These are phyloP conservation scores for Wallacemonas rigidus DNA, from an alignment of 208 protist genomes.

Conservation along the genomic window DNA sequence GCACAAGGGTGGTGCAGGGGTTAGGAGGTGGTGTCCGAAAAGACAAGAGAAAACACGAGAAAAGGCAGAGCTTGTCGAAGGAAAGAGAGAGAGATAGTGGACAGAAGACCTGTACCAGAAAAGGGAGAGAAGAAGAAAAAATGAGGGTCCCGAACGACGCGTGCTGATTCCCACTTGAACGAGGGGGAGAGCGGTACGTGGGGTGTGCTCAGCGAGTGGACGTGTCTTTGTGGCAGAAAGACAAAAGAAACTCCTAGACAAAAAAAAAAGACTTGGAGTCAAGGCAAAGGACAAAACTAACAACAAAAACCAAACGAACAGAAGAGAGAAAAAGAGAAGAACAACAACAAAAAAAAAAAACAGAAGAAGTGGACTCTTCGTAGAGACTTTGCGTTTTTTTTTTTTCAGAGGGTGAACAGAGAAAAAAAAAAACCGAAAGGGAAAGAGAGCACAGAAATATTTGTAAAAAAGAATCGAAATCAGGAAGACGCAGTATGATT, in stretches of 20 bases:
- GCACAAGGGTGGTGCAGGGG: background rate
- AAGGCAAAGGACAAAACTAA: conserved; percentile 6
- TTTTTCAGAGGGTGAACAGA: background rate
- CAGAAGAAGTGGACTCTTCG: background rate
- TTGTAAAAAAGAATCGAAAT: background rate
- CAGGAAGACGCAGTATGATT: background rate
- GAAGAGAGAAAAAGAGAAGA: conserved; percentile 11
- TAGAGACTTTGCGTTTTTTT: no score
- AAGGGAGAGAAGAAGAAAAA: conserved; percentile 11
- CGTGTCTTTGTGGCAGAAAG: conserved; percentile 4
- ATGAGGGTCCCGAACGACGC: background rate
- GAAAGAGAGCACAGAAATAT: background rate
- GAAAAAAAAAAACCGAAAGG: conserved; percentile 18
- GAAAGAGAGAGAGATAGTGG: conserved; percentile 3
- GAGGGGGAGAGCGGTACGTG: no score
- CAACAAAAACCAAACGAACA: conserved; percentile 6
- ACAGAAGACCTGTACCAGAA: background rate
- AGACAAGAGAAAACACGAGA: background rate
- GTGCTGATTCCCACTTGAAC: no score
- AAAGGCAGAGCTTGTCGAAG: background rate
- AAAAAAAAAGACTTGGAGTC: conserved; percentile 6
- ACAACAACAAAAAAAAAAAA: conserved; percentile 16
- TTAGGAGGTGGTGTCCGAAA: background rate
- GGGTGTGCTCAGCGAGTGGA: no score
- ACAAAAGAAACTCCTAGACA: background rate